These are phyloP conservation scores for Megacollybia platyphylla DNA, from an alignment of 1,284 basidiomycete genomes.

Conservation along the genomic window DNA sequence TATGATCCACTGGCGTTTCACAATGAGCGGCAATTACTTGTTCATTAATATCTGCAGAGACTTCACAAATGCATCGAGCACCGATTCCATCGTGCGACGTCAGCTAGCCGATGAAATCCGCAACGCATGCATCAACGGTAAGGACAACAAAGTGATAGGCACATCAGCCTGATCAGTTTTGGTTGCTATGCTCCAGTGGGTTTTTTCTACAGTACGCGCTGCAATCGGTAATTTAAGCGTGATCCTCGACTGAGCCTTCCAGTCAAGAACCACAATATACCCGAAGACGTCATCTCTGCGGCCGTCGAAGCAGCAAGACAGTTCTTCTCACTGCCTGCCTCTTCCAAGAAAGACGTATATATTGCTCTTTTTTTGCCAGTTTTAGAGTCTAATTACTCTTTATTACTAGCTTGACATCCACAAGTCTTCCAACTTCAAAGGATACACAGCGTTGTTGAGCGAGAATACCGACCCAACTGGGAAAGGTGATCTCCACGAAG, in stretches of 20 bases:
- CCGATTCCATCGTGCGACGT: conserved; percentile 24
- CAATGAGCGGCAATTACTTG: no score
- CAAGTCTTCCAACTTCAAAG: conserved; percentile 57
- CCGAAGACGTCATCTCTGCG: conserved; percentile 28
- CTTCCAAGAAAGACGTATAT: conserved; percentile 46
- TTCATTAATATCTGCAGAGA: conserved; percentile 27
- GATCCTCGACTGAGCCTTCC: neutral
- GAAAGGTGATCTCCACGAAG: conserved; percentile 69
- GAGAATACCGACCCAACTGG: conserved; percentile 53
- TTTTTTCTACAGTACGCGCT: conserved; percentile 61
- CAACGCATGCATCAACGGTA: conserved; percentile 49
- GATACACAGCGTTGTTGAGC: conserved; percentile 49
- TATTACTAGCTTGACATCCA: conserved; percentile 50
- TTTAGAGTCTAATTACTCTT: neutral
- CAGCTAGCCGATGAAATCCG: conserved; percentile 48
- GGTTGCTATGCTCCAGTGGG: conserved; percentile 27
- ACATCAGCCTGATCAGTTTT: neutral
- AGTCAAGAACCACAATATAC: conserved; percentile 67
- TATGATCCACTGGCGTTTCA: no score
- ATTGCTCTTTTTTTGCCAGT: conserved; percentile 3
- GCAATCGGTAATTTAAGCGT: neutral
- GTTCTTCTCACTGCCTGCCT: conserved; percentile 50
- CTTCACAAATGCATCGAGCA: conserved; percentile 29
- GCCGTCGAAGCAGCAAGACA: conserved; percentile 36
- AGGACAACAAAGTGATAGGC: neutral